Conservation (phyloP, 192 early-diverging fungal species). For the Phlyctochytrium bullatum region DNA sequence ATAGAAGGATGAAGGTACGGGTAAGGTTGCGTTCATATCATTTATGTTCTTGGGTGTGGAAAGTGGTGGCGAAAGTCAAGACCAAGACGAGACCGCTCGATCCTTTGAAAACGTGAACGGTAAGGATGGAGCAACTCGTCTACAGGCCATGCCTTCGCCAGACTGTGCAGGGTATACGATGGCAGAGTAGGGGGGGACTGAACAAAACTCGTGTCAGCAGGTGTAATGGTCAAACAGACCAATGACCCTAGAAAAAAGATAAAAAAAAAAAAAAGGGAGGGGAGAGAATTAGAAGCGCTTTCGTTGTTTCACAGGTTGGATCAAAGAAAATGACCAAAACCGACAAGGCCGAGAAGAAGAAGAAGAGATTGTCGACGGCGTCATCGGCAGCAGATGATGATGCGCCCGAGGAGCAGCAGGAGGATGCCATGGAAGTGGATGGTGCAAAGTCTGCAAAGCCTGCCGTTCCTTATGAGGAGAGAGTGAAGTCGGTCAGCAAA, state of each 20-base stretch:
- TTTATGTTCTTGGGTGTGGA: neutral
- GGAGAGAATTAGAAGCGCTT: neutral
- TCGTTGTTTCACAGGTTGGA: neutral
- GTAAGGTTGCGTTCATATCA: neutral
- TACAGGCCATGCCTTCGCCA: neutral
- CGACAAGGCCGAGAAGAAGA: slow-evolving; percentile 41
- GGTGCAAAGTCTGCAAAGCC: slow-evolving; percentile 33
- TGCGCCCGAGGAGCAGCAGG: neutral
- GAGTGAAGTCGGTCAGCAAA: slow-evolving; percentile 55
- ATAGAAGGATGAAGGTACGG: neutral
- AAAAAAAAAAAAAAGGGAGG: neutral
- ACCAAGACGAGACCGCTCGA: neutral
- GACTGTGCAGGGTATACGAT: too few species aligned
- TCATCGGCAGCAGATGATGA: neutral
- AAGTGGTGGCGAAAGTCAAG: neutral
- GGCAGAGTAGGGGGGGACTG: neutral
- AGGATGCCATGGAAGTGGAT: slow-evolving; percentile 38
- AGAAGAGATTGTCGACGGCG: slow-evolving; percentile 9
- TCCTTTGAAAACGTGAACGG: neutral
- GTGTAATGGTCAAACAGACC: neutral
- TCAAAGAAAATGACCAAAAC: slow-evolving; percentile 20
- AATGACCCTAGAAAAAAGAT: neutral
- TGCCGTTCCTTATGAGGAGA: slow-evolving; percentile 46
- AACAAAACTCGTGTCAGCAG: too few species aligned
- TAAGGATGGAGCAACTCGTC: neutral